Conservation (phyloP, 164 flowering plant species). For the Brasenia schreberi region DNA sequence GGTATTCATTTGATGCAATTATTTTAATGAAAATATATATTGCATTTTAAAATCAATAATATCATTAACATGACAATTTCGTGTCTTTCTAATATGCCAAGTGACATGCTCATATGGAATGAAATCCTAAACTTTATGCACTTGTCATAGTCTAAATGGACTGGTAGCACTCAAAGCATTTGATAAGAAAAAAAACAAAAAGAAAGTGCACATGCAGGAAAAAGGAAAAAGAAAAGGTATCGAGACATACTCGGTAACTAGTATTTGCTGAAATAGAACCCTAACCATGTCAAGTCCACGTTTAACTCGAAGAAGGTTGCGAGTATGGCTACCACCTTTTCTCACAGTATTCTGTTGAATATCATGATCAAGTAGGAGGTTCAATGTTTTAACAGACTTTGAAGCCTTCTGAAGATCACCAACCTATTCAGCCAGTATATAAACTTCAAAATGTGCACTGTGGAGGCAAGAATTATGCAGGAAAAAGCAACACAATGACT, state of each 20-base stretch:
- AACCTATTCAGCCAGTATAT: slow-evolving; percentile 29
- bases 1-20: no score
- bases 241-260: slow-evolving; percentile 49
- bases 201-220: no score
- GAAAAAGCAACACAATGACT: background rate
- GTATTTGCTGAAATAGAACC: slow-evolving; percentile 72
- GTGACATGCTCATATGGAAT: no score
- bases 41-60: no score
- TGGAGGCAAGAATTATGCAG: background rate
- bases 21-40: no score
- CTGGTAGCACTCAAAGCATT: background rate
- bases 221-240: background rate
- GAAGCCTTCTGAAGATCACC: slow-evolving; percentile 61
- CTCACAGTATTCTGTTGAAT: slow-evolving; percentile 39
- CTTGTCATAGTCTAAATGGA: background rate
- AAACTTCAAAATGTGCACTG: background rate
- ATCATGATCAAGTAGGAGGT: slow-evolving; percentile 49
- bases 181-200: no score
- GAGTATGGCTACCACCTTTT: slow-evolving; percentile 72
- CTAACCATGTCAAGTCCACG: slow-evolving; percentile 92
- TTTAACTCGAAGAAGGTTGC: slow-evolving; percentile 83
- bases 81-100: no score
- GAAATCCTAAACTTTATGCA: background rate
- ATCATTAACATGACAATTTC: no score
- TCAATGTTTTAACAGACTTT: slow-evolving; percentile 41